Evolutionary conservation across 805 yeast genomes (phyloP), one percentile per base, ranked within the genome.

Genomic region (Clavispora vitiphila): DNA sequence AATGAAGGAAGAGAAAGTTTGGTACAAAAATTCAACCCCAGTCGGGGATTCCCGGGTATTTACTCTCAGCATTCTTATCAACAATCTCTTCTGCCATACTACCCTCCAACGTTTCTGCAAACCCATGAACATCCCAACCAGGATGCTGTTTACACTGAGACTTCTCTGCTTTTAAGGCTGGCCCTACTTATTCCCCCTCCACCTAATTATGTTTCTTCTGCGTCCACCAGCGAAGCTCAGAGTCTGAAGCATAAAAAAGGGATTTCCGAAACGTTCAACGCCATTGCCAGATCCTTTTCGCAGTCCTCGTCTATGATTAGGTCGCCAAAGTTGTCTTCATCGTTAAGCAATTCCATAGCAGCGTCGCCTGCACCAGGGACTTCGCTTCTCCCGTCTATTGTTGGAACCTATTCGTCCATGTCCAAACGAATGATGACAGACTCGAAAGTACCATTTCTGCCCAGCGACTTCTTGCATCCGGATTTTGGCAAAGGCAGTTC

Each of bases 391-490:
- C 74, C 74, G 2, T 64, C 71, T 5, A 56, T 69, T 11, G 58
- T 69, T 14, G 70, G 71, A 4, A 65, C 60, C 12, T 66, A 65
- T 39, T 64, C 71, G 15, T 62, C 65, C 11, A 55, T 69, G 10
- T 55, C 60, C 11, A 62, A 58, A 46, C 67, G 64, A 38, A 58
- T 67, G 66, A 44, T 58, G 4, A 54, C 60, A 46, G 71, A 63
- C 11, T 38, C 58, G 21, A 66, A 63, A 41, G 49, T 60, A 11
- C 74, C 74, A 20, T 69, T 69, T 44, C 61, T 61, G 51, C 74
- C 74, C 8, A 63, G 58, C 14, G 74, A 69, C 46, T 69, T 69
- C 42, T 54, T 69, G 42, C 56, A 54, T 38, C 53, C 3, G 49
- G 43, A 6, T 53, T 45, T 20, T 16, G 32, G 32, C 9, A 29